phyloP scores from a whole-genome alignment of 2,329 filamentous ascomycete genomes.

The Xylariaceae sp. region DNA sequence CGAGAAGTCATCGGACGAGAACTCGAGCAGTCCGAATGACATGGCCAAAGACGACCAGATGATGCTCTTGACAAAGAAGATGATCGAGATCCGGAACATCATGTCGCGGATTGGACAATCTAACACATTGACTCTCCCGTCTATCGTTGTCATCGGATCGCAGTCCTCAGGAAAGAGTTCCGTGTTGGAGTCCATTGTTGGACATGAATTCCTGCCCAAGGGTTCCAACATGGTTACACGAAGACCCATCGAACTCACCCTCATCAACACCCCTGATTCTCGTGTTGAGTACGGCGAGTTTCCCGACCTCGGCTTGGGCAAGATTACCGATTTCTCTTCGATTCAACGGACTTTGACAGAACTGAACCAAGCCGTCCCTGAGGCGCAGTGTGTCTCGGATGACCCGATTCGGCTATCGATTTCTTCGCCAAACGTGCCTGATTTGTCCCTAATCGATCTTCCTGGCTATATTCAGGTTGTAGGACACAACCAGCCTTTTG shows the following conservation, averaged over 20 bases:
- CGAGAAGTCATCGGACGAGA: slow-evolving; percentile 58
- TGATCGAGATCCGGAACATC: slow-evolving; percentile 97
- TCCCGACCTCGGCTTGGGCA: slow-evolving; percentile 81
- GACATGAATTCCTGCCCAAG: slow-evolving; percentile 95
- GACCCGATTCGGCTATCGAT: slow-evolving; percentile 95
- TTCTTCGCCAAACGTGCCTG: slow-evolving; percentile 90
- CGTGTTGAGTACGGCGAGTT: slow-evolving; percentile 93
- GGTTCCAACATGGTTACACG: slow-evolving; percentile 99
- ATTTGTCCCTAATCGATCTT: slow-evolving; percentile 91
- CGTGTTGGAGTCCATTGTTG: slow-evolving; percentile 92
- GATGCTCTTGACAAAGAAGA: slow-evolving; percentile 98
- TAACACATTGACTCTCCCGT: slow-evolving; percentile 79
- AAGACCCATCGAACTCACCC: slow-evolving; percentile 88
- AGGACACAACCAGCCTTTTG: slow-evolving; percentile 80
- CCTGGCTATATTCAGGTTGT: slow-evolving; percentile 97
- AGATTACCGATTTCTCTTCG: slow-evolving; percentile 83
- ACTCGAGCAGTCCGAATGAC: slow-evolving; percentile 56
- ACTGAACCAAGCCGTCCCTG: slow-evolving; percentile 86
- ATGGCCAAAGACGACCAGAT: slow-evolving; percentile 90
- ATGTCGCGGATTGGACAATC: slow-evolving; percentile 90
- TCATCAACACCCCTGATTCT: slow-evolving; percentile 89
- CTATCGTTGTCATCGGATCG: slow-evolving; percentile 98
- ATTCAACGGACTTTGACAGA: slow-evolving; percentile 94
- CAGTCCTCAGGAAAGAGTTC: slow-evolving; percentile 98
- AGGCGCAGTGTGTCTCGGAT: slow-evolving; percentile 86